Evolutionary conservation across 2,329 filamentous ascomycete genomes (phyloP), one percentile per base, ranked within the genome.

Genomic region (Claviceps pusilla): DNA sequence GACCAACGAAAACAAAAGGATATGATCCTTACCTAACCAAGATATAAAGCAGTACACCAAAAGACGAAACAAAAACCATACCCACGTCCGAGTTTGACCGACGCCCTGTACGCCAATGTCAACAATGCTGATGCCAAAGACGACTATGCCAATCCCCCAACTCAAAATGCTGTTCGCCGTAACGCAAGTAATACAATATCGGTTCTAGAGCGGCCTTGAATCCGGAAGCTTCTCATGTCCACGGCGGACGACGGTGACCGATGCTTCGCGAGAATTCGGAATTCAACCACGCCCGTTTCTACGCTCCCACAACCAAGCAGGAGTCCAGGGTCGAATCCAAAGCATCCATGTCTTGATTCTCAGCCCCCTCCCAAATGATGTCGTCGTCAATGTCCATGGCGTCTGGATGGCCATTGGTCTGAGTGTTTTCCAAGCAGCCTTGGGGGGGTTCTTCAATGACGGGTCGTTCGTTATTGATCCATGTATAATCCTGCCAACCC

Each of bases 361-460:
- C 76, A 43, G 76, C 76, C 3, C 82, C 83, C 50, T 83, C 80
- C 83, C 83, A 86, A 59, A 73, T 73, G n/a, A 71, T 65, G 12
- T 82, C 78, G 19, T 65, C 66, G 62, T 84, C 80, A 48, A 80
- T 67, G 9, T 83, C 79, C 78, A 82, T 83, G n/a, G 71, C 65
- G 54, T 82, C 77, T 2, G 68, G 62, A 53, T 75, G 67, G 2
- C 77, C 77, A 56, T 80, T 81, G 10, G 73, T 66, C 3, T 75
- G 59, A 41, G 66, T 66, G 35, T 65, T 60, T 6, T 65, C n/a
- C 14, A 54, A 52, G 1, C 48, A 48, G n/a, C 24, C 16, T n/a
- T 59, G 53, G 12, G 63, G 60, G 53, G 69, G 63, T 47, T 65
- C 63, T 31, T 65, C 62, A 5, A 60, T 54, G 11, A 55, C 51